A percentile compares a stretch with the other conserved stretches of the same genome.
Conservation (phyloP, 805 yeast genomes). For the Candida railenensis region DNA sequence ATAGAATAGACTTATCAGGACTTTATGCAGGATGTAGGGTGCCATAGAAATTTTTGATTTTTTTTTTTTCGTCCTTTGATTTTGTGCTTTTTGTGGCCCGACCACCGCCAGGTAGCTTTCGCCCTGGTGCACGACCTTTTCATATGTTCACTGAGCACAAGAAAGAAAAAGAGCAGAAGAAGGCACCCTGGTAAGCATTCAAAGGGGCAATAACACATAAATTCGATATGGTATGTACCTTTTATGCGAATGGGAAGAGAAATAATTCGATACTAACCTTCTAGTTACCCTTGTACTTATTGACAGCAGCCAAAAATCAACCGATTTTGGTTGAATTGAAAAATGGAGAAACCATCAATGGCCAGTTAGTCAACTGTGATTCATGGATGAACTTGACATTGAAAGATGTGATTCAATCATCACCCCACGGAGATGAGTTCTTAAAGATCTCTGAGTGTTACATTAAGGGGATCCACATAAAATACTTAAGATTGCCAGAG, state of each 20-base stretch:
- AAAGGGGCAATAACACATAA: too few species aligned
- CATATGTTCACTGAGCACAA: background rate
- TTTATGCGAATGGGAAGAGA: background rate
- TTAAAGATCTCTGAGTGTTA: constrained; percentile 70
- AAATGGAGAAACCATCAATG: constrained; percentile 86
- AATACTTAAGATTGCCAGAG: constrained; percentile 72
- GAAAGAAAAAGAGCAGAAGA: background rate
- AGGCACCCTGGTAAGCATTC: too few species aligned
- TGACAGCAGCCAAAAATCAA: constrained; percentile 88
- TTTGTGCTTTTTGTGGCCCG: too few species aligned
- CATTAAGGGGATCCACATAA: constrained; percentile 82
- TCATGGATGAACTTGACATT: constrained; percentile 94
- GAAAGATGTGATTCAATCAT: constrained; percentile 68
- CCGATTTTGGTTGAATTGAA: constrained; percentile 87
- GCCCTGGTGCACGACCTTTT: background rate
- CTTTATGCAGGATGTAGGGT: background rate
- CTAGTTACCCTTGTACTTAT: constrained; percentile 85
- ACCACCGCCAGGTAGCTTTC: too few species aligned
- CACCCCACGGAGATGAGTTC: constrained; percentile 59
- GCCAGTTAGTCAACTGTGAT: constrained; percentile 82
- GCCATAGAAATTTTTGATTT: too few species aligned
- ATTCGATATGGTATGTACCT: background rate
- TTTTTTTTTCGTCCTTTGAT: too few species aligned
- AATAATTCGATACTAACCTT: background rate
- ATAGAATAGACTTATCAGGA: background rate